Percentiles rank a stretch among this genome's conserved stretches.
phyloP scores from a whole-genome alignment of 805 yeast species.

The Hanseniaspora lindneri region DNA sequence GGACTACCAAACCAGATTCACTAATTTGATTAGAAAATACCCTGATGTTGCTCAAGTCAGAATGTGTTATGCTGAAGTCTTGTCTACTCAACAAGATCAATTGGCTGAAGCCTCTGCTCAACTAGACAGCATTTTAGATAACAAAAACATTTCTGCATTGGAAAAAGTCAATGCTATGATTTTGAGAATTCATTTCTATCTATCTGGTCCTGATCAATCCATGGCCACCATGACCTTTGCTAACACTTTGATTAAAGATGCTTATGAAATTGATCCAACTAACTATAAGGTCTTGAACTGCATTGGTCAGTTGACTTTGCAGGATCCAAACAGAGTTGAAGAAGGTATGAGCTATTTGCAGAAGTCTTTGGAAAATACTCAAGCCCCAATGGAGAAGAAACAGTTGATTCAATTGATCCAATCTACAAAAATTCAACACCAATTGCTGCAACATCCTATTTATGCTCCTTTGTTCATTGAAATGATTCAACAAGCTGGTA shows the following conservation, averaged over 20 bases:
- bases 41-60: slow-evolving; percentile 85
- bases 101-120: slow-evolving; percentile 34
- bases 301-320: slow-evolving; percentile 83
- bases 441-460: slow-evolving; percentile 34
- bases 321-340: slow-evolving; percentile 57
- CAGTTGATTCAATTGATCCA: slow-evolving; percentile 87
- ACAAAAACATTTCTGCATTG: slow-evolving; percentile 10
- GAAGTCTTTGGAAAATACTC: slow-evolving; percentile 68
- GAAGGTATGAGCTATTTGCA: slow-evolving; percentile 75
- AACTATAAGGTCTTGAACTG: slow-evolving; percentile 80
- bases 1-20: slow-evolving; percentile 54
- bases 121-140: slow-evolving; percentile 20
- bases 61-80: slow-evolving; percentile 89
- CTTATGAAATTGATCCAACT: slow-evolving; percentile 73
- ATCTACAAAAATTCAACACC: slow-evolving; percentile 81
- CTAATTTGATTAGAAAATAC: slow-evolving; percentile 58
- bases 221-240: slow-evolving; percentile 43
- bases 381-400: slow-evolving; percentile 73
- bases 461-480: slow-evolving; percentile 15
- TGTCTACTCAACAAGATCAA: slow-evolving; percentile 64
- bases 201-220: slow-evolving; percentile 39
- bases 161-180: slow-evolving; percentile 14
- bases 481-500: slow-evolving; percentile 13
- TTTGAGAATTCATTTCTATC: slow-evolving; percentile 11
- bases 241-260: slow-evolving; percentile 53